phyloP scores from a whole-genome alignment of 78 protist species.

The Chrysochromulina parva region DNA sequence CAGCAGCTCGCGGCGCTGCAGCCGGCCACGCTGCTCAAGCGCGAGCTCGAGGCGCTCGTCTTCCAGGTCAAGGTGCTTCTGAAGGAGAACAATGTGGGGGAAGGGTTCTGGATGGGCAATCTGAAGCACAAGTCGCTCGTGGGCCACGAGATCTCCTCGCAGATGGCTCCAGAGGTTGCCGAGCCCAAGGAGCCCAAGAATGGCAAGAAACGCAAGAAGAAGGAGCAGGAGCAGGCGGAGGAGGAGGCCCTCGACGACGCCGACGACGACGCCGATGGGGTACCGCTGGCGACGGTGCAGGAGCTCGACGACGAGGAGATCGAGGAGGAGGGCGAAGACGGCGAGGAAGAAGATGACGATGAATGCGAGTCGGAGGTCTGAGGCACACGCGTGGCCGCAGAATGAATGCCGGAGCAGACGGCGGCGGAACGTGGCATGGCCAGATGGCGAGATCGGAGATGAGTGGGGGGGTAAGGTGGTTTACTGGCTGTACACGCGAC shows the following conservation, averaged over 20 bases:
- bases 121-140: background rate
- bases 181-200: background rate
- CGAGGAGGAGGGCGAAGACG: background rate
- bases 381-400: too few species aligned
- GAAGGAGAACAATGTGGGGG: background rate
- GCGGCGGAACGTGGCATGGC: too few species aligned
- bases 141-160: background rate
- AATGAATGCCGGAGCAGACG: too few species aligned
- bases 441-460: too few species aligned
- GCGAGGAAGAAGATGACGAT: background rate
- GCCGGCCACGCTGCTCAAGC: background rate
- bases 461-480: too few species aligned
- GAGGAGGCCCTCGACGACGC: background rate
- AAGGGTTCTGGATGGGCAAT: constrained; percentile 15
- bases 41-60: background rate
- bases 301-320: background rate
- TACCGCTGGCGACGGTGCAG: background rate
- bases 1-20: background rate
- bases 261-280: background rate
- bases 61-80: background rate
- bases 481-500: too few species aligned
- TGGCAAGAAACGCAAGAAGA: background rate
- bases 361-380: background rate
- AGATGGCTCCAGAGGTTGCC: background rate
- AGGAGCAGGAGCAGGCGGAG: background rate